Conservation (phyloP, 75 land plant species). For the Selaginella tamariscina region DNA sequence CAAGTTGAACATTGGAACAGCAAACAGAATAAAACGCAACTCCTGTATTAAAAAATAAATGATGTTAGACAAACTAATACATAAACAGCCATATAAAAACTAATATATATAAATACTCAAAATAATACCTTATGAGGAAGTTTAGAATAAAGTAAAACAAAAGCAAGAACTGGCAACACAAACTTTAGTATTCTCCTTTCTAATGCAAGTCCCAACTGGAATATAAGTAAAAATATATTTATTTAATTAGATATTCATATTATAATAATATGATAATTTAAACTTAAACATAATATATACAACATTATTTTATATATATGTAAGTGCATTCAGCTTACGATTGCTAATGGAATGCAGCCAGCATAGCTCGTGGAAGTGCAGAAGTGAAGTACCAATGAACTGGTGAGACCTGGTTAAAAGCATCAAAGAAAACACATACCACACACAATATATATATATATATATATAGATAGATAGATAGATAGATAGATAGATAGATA, state of each 20-base stretch:
- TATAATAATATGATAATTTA: not conserved
- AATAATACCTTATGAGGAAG: slow-evolving; percentile 86
- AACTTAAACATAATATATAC: no score
- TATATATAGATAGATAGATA: no score
- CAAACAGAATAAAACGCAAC: slow-evolving; percentile 83
- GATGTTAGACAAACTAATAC: no score
- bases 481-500: no score
- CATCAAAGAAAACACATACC: slow-evolving; percentile 7
- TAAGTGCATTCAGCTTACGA: slow-evolving; percentile 47
- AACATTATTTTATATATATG: no score
- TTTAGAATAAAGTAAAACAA: slow-evolving; percentile 82
- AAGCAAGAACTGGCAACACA: slow-evolving; percentile 55
- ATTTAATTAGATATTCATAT: no score
- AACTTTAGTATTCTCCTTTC: slow-evolving; percentile 51
- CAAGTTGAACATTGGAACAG: slow-evolving; percentile 75
- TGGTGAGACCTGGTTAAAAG: slow-evolving; percentile 42
- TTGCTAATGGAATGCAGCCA: slow-evolving; percentile 62
- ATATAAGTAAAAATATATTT: no score
- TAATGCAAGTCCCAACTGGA: slow-evolving; percentile 68
- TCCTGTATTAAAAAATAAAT: slow-evolving; percentile 53
- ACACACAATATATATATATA: no score
- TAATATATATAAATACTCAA: no score
- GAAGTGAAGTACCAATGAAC: slow-evolving; percentile 94
- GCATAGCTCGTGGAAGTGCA: slow-evolving; percentile 85
- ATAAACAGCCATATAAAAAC: no score